Evolutionary conservation across 257 asterid species (phyloP), one percentile per base, ranked within the genome.

Genomic region (Mentha longifolia): DNA sequence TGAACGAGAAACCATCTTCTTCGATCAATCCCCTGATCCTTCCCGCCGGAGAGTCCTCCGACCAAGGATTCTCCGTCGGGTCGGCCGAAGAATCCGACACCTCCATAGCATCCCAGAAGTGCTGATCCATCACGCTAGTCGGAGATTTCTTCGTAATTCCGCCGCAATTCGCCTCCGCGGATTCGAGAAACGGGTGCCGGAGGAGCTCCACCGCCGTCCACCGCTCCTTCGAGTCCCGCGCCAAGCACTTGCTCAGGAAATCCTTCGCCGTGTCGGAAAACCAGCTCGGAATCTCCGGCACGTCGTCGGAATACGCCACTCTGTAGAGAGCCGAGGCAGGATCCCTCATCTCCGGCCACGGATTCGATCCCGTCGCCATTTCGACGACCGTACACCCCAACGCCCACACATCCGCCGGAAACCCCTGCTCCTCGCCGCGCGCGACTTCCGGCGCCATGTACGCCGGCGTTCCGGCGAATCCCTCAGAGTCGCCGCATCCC

Each of bases 391-490:
- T 83, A n/a, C 98, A 94, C 2, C 97, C 98, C 41, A 94, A 2
- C 8, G 96, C 87, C 98, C 98, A 94, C 1, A 91, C 47, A 77
- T 94, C 98, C 12, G 95, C 96, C 14, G 92, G 30, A 31, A 87
- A 89, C 6, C 88, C 54, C 70, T 91, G 98, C 59, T 85, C 95
- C 81, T 89, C 92, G 3, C 96, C 92, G 0, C 97, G 88, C 3
- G 96, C 96, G 13, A 80, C 96, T 70, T 94, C 98, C 39, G 98
- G 98, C 37, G 97, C 85, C 98, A 91, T 94, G 73, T 83, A 91
- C 60, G 85, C 85, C 58, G 98, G 98, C 37, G 97, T 94, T 0
- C 98, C 98, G 16, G 90, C 81, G 70, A 89, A 75, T n/a, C n/a
- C n/a, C n/a, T n/a, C 39, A 12, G 71, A 16, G 6, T 45, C 61